Percentiles rank a stretch among this genome's conserved stretches.
Evolutionary conservation across 257 asterid species (phyloP).

Genomic region (Leonotis leonurus): DNA sequence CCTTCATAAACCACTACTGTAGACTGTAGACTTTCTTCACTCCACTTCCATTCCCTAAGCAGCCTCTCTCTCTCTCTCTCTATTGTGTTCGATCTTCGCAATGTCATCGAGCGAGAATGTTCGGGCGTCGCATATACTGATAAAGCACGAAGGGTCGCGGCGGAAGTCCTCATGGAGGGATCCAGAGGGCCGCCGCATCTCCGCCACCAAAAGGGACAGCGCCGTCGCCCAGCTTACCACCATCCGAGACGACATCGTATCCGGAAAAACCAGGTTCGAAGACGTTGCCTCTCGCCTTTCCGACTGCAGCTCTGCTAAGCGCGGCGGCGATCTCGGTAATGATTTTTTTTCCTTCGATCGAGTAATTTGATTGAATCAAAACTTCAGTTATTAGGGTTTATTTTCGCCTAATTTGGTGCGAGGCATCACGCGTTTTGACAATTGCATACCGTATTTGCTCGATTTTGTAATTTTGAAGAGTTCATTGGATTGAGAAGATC

Average conservation of each 20-base stretch:
- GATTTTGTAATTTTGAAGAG: no score
- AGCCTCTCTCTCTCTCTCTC: no score
- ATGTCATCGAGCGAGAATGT: conserved; percentile 50
- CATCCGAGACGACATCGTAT: conserved; percentile 57
- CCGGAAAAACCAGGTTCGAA: conserved; percentile 67
- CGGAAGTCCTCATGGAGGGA: conserved; percentile 91
- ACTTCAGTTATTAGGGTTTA: no score
- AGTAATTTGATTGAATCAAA: no score
- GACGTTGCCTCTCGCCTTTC: conserved; percentile 61
- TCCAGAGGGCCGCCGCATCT: conserved; percentile 71
- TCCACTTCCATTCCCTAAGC: background rate
- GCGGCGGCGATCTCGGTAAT: conserved; percentile 97
- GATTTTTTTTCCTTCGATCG: no score
- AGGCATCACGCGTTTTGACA: no score
- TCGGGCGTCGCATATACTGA: conserved; percentile 83
- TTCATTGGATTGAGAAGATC: no score
- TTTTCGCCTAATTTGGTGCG: no score
- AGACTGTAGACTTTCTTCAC: background rate
- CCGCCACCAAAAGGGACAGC: conserved; percentile 57
- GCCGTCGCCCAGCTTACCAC: conserved; percentile 64
- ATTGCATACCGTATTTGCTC: no score
- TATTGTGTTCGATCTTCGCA: conserved; percentile 5
- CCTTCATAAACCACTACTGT: background rate
- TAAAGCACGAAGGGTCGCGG: conserved; percentile 91
- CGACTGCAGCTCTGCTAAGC: conserved; percentile 92